Evolutionary conservation across 768 basidiomycete genomes (phyloP).

Genomic region (Leccinum subtestaceum): DNA sequence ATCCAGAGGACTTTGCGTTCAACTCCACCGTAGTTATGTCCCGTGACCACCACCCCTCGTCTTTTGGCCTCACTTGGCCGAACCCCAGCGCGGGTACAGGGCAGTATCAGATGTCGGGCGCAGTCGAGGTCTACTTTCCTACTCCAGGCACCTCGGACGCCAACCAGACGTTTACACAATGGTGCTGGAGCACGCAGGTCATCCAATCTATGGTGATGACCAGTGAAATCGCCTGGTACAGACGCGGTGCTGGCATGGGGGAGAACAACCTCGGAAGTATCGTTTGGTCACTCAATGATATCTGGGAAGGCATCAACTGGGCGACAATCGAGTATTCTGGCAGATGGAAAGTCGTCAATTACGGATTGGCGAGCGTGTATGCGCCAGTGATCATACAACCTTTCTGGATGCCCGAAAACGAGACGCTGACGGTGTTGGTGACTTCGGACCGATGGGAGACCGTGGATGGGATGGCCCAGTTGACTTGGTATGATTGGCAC

Average conservation of each 20-base stretch:
- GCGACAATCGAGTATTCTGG: conserved; percentile 55
- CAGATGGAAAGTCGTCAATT: conserved; percentile 58
- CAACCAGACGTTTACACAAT: conserved; percentile 62
- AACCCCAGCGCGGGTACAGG: conserved; percentile 54
- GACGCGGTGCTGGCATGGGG: conserved; percentile 54
- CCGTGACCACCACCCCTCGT: conserved; percentile 57
- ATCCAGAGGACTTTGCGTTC: conserved; percentile 52
- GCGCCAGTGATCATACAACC: conserved; percentile 50
- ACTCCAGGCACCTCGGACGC: conserved; percentile 45
- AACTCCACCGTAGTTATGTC: conserved; percentile 56
- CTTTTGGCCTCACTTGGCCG: conserved; percentile 42
- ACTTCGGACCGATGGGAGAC: conserved; percentile 51
- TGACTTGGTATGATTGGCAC: conserved; percentile 60
- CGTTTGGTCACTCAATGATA: conserved; percentile 60
- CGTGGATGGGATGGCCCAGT: conserved; percentile 43
- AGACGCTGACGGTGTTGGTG: conserved; percentile 47
- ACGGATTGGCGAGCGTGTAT: conserved; percentile 46
- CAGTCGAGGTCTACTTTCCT: conserved; percentile 55
- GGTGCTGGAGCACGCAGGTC: conserved; percentile 61
- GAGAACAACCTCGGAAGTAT: conserved; percentile 58
- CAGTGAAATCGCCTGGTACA: conserved; percentile 52
- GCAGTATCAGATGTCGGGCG: conserved; percentile 50
- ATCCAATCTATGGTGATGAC: conserved; percentile 60
- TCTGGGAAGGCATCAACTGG: conserved; percentile 60
- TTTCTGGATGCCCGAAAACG: conserved; percentile 53